phyloP scores from a whole-genome alignment of 371 early-diverging fungal species.

The Thermomucor indicae-seudaticae region DNA sequence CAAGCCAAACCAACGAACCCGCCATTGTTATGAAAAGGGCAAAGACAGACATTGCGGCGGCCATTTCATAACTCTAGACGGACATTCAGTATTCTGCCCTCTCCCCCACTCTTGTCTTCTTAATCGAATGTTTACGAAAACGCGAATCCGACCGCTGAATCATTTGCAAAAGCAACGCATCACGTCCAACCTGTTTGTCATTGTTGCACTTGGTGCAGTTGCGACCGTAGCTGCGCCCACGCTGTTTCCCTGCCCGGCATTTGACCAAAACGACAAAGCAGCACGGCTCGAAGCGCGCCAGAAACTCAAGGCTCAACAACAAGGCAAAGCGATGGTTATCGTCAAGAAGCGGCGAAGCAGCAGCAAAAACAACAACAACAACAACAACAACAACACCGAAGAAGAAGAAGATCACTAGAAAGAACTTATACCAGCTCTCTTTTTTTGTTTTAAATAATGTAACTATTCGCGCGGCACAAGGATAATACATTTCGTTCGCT shows the following conservation, averaged over 20 bases:
- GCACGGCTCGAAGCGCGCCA: slow-evolving; percentile 40
- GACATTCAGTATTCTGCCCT: too few relatives aligned
- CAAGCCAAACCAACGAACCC: too few relatives aligned
- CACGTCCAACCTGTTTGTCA: slow-evolving; percentile 41
- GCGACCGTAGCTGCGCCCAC: slow-evolving; percentile 43
- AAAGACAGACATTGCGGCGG: too few relatives aligned
- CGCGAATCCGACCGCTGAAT: slow-evolving; percentile 33
- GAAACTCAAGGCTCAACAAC: slow-evolving; percentile 19
- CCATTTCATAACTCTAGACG: too few relatives aligned
- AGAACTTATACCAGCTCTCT: background rate
- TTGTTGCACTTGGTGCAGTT: slow-evolving; percentile 43
- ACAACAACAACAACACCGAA: background rate
- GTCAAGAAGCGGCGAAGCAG: slow-evolving; percentile 23
- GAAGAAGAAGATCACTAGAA: background rate
- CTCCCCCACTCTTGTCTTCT: slow-evolving; percentile 9
- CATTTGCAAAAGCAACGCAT: slow-evolving; percentile 47
- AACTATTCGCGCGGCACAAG: too few relatives aligned
- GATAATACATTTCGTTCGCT: too few relatives aligned
- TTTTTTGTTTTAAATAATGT: background rate
- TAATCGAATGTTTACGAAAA: slow-evolving; percentile 11
- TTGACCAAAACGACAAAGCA: slow-evolving; percentile 40
- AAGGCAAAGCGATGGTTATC: slow-evolving; percentile 26
- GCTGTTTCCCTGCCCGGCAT: slow-evolving; percentile 47
- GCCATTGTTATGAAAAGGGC: too few relatives aligned
- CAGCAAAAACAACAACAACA: background rate